phyloP scores from a whole-genome alignment of 148 eudicot genomes.

The Rhododendron mucronatum region DNA sequence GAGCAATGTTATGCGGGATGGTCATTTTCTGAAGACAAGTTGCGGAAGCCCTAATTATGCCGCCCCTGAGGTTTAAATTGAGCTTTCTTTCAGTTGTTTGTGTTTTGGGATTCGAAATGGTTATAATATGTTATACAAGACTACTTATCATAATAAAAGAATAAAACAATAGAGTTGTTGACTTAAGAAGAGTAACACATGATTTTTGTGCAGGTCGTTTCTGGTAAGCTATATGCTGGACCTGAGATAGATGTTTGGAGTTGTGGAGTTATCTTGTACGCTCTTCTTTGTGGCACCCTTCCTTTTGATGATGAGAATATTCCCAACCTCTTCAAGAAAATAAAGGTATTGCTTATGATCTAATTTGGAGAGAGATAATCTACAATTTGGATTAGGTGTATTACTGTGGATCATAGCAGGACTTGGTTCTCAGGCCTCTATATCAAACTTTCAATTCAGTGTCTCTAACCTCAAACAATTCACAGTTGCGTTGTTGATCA shows the following conservation, averaged over 20 bases:
- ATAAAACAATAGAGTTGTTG: background rate
- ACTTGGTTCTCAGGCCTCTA: slow-evolving; percentile 1
- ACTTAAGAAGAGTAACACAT: background rate
- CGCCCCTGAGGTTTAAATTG: slow-evolving; percentile 34
- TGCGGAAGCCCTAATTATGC: slow-evolving; percentile 52
- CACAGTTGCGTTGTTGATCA: background rate
- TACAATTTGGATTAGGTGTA: background rate
- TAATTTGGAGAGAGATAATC: background rate
- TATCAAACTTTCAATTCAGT: background rate
- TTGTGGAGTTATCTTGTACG: slow-evolving; percentile 40
- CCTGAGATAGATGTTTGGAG: slow-evolving; percentile 48
- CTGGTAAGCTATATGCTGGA: slow-evolving; percentile 39
- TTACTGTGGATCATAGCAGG: background rate
- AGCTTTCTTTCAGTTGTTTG: background rate
- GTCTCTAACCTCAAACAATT: background rate
- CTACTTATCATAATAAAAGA: background rate
- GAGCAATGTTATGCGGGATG: slow-evolving; percentile 38
- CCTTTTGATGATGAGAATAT: slow-evolving; percentile 46
- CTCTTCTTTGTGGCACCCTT: slow-evolving; percentile 44
- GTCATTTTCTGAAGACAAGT: slow-evolving; percentile 41
- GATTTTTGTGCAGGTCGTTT: slow-evolving; percentile 27
- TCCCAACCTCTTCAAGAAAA: slow-evolving; percentile 37
- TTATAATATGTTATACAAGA: background rate
- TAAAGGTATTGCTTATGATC: slow-evolving; percentile 25
- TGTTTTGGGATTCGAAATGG: background rate